phyloP scores from a whole-genome alignment of 2,329 filamentous ascomycete species.

The Hymenoscyphus fraxineus region DNA sequence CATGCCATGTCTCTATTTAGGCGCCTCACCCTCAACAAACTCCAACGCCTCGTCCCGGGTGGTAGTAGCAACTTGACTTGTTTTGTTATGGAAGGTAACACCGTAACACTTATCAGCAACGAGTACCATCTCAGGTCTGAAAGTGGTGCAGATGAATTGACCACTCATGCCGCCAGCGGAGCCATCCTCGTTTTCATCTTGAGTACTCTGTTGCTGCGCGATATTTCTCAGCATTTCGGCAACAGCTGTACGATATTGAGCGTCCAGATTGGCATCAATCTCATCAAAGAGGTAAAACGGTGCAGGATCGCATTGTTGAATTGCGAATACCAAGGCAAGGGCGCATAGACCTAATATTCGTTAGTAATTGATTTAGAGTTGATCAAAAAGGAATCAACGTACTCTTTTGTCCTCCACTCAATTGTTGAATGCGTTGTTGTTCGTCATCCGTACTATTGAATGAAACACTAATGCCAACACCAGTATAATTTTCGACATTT shows the following conservation, averaged over 20 bases:
- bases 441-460: conserved; percentile 99
- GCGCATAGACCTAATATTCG: conserved; percentile 72
- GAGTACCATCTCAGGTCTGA: conserved; percentile 91
- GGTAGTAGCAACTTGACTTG: conserved; percentile 89
- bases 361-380: conserved; percentile 18
- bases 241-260: conserved; percentile 95
- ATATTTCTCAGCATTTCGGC: conserved; percentile 82
- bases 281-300: conserved; percentile 99
- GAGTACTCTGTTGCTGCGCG: conserved; percentile 48
- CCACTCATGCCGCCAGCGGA: conserved; percentile 47
- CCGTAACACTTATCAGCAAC: conserved; percentile 98
- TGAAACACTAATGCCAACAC: conserved; percentile 93
- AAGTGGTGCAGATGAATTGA: conserved; percentile 98
- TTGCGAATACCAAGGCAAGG: conserved; percentile 97
- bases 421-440: conserved; percentile 94
- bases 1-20: conserved; percentile 21
- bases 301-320: conserved; percentile 93
- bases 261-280: conserved; percentile 96
- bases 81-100: conserved; percentile 90
- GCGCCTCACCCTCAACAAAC: conserved; percentile 82
- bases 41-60: conserved; percentile 80
- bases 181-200: conserved; percentile 37
- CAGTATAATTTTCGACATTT: conserved; percentile 89
- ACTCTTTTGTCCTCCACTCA: conserved; percentile 98
- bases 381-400: conserved; percentile 38